Base-by-base conservation (phyloP, 2,329 filamentous ascomycete genomes). In the Beauveria pseudobassiana region DNA sequence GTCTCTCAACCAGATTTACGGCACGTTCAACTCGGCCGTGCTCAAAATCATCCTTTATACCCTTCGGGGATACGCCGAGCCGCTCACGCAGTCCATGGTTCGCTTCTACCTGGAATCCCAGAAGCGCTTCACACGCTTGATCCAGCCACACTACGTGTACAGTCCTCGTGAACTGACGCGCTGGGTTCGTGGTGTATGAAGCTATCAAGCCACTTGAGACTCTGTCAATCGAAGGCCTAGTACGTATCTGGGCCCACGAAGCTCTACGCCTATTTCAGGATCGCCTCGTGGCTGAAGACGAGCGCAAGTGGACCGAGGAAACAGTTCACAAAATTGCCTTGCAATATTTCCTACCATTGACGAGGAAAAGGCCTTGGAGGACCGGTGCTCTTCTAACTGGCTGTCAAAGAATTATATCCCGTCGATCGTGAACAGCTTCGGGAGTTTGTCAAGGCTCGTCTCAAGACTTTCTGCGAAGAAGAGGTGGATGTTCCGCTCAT, bases 121-220 rank as follows among this genome's bases (percentile, higher is more conserved):
- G 74, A 85, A 91, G 70, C 85, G 90, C 58, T 99, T 99, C 72
- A 99, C 95, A 10, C 89, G 95, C 7, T 89, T 96, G 76, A 97
- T 98, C 46, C 95, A 99, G 71, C 95, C 95, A 0, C 95, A 99
- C 74, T 99, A 99, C 73, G 93, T 99, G 51, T 99, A 99, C 83
- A 97, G 93, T 74, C 95, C 95, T 72, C 91, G 95, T 88, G 95
- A 99, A 74, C 82, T 99, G 69, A 99, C 96, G 14, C 85, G 95
- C 73, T 99, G 95, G 95, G 93, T 96, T 34, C 90, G 96, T 67
- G 95, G 96, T 77, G 22, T 99, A 99, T 69, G 95, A 99, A 75
- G 93, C 95, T 0, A 96, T 99, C 66, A 86, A 90, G 64, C 95
- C 96, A 14, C 83, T 99, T 14, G 95, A 99, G 75, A 89, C 82